A percentile compares a stretch with the other conserved stretches of the same genome.
These are phyloP conservation scores for Leccinum barrowsii DNA, from an alignment of 768 basidiomycete species.

Conservation along the genomic window DNA sequence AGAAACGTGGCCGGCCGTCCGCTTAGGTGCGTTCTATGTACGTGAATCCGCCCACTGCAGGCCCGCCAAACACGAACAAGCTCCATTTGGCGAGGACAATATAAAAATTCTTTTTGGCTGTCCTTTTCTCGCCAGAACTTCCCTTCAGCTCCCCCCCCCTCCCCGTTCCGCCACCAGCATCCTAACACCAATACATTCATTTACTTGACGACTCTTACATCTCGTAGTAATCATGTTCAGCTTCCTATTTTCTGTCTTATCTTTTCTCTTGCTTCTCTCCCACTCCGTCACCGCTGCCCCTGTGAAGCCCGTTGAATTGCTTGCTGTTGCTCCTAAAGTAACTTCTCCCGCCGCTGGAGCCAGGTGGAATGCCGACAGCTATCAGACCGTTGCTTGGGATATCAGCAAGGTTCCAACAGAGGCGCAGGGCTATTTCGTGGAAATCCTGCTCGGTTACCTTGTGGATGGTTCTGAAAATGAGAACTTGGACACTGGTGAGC, in stretches of 20 bases:
- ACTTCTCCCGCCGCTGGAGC: constrained; percentile 32
- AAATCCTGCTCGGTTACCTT: constrained; percentile 44
- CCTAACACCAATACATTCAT: constrained; percentile 17
- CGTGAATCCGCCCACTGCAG: neutral
- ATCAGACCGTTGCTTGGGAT: constrained; percentile 43
- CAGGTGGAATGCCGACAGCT: constrained; percentile 37
- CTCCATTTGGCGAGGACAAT: constrained; percentile 3
- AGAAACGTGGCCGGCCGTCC: neutral
- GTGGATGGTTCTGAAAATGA: constrained; percentile 34
- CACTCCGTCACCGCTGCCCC: constrained; percentile 28
- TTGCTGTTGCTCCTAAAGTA: constrained; percentile 42
- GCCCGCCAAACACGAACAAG: constrained; percentile 24
- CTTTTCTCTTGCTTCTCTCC: constrained; percentile 28
- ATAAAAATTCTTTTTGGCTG: constrained; percentile 12
- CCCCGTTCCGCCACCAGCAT: neutral
- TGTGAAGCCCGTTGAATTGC: constrained; percentile 25
- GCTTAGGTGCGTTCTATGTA: neutral
- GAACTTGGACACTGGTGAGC: constrained; percentile 49
- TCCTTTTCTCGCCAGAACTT: neutral
- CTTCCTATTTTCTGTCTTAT: constrained; percentile 25
- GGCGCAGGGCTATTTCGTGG: constrained; percentile 34
- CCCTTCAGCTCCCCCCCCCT: neutral
- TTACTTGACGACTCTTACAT: constrained; percentile 10
- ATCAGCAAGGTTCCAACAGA: constrained; percentile 36
- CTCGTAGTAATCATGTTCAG: constrained; percentile 19